These are phyloP conservation scores for Talaromyces pinophilus DNA, from an alignment of 2,329 filamentous ascomycete genomes.

Conservation along the genomic window DNA sequence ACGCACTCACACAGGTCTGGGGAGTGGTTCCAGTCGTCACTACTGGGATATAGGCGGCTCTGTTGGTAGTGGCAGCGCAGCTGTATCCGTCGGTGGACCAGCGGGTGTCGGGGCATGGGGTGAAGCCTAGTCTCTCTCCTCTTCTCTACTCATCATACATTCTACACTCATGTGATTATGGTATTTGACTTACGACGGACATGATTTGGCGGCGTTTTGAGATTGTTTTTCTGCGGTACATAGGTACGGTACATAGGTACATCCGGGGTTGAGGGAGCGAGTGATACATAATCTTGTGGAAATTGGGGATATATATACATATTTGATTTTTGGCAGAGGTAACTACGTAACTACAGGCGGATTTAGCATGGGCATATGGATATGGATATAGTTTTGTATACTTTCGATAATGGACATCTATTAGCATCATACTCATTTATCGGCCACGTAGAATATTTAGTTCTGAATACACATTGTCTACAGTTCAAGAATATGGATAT, in stretches of 20 bases:
- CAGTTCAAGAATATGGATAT: background rate
- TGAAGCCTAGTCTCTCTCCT: slow-evolving; percentile 53
- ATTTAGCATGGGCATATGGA: background rate
- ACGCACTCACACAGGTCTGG: slow-evolving; percentile 51
- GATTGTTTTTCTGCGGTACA: background rate
- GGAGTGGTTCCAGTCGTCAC: slow-evolving; percentile 73
- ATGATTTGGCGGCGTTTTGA: slow-evolving; percentile 9
- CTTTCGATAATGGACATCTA: background rate
- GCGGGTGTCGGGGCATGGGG: slow-evolving; percentile 74
- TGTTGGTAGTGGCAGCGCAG: slow-evolving; percentile 72
- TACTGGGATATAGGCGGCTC: slow-evolving; percentile 91
- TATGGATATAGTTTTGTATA: background rate
- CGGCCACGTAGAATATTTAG: background rate
- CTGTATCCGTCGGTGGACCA: slow-evolving; percentile 66
- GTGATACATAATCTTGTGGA: background rate
- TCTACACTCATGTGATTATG: background rate
- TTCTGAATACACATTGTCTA: background rate
- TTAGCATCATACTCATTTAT: background rate
- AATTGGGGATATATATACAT: background rate
- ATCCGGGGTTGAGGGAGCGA: background rate
- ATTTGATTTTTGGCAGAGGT: background rate
- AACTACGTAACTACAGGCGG: background rate
- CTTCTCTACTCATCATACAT: background rate
- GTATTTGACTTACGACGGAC: slow-evolving; percentile 4
- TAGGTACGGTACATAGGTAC: background rate